Base-by-base conservation (phyloP, 139 green algal species). In the Diplosphaera chodatii region DNA sequence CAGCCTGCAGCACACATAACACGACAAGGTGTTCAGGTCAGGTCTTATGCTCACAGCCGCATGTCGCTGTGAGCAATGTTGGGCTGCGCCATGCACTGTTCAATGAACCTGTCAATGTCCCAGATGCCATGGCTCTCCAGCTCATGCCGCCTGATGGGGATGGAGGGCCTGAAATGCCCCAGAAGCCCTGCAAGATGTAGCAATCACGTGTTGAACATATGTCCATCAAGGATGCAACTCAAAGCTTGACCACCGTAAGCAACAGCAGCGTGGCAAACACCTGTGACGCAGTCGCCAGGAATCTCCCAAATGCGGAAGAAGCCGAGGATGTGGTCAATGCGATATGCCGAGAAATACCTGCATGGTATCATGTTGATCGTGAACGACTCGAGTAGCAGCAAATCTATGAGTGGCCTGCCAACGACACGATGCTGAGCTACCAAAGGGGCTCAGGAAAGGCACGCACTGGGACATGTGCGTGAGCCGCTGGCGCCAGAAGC, bases 301-400 rank as follows among this genome's bases (percentile, higher is more conserved):
- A 98, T 85, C 87, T 98, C 94, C 92, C 94, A 98, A 67, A 98
- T 98, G 63, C 94, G 81, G 84, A 98, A 99, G 87, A 99, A 98
- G 32, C 94, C 95, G 13, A 99, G 84, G 64, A 99, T 90, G 81
- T 99, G 95, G 80, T 99, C 95, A 56, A 99, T 97, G 32, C 95
- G 85, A 75, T 97, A 97, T 0, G 91, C 91, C 16, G 85, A 84
- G 84, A 98, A 98, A 84, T 97, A 99, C 73, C 77, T 82, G 72
- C 64, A 55, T 55, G 32, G 0, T 15, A 16, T 16, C 48, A 66
- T 3, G 4, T 8, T 63, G 32, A 2, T 22, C 22, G 48, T 70
- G 32, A 65, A 32, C 25, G 13, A 13, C 37, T 48, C 10, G n/a
- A n/a, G n/a, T n/a, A n/a, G n/a, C n/a, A n/a, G n/a, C n/a, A n/a